Conservation (phyloP, 345 rosid species). For the Carallia brachiata region DNA sequence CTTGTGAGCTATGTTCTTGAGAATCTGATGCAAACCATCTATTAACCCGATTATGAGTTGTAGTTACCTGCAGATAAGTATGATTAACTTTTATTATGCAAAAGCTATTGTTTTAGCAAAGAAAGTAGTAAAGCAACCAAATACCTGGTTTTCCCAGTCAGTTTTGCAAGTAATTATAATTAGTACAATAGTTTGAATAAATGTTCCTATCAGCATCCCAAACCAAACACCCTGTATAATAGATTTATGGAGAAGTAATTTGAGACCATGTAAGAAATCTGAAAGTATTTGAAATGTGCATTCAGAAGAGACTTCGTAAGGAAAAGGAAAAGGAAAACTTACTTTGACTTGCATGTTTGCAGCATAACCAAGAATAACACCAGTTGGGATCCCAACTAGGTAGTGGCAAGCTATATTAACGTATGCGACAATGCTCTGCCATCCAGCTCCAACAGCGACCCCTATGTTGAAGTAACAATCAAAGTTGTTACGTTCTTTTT, state of each 20-base stretch:
- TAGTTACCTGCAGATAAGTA: conserved; percentile 13
- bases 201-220: conserved; percentile 72
- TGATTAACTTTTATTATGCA: neutral
- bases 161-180: conserved; percentile 51
- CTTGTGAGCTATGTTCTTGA: conserved; percentile 1
- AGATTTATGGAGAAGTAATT: no score
- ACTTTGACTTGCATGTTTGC: conserved; percentile 57
- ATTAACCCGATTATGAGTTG: conserved; percentile 21
- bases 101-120: neutral
- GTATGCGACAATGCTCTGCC: conserved; percentile 76
- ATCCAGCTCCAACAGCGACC: conserved; percentile 75
- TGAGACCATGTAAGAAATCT: neutral
- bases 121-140: neutral
- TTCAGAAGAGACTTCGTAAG: no score
- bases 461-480: conserved; percentile 33
- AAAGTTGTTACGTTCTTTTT: neutral
- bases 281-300: no score
- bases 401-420: conserved; percentile 71
- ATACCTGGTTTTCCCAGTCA: conserved; percentile 81
- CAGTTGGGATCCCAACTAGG: conserved; percentile 65
- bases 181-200: conserved; percentile 60
- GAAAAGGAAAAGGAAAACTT: conserved; percentile 14
- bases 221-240: conserved; percentile 69
- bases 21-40: conserved; percentile 23
- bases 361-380: conserved; percentile 57